These are phyloP conservation scores for Nemania serpens DNA, from an alignment of 2,329 filamentous ascomycete species.

Conservation along the genomic window DNA sequence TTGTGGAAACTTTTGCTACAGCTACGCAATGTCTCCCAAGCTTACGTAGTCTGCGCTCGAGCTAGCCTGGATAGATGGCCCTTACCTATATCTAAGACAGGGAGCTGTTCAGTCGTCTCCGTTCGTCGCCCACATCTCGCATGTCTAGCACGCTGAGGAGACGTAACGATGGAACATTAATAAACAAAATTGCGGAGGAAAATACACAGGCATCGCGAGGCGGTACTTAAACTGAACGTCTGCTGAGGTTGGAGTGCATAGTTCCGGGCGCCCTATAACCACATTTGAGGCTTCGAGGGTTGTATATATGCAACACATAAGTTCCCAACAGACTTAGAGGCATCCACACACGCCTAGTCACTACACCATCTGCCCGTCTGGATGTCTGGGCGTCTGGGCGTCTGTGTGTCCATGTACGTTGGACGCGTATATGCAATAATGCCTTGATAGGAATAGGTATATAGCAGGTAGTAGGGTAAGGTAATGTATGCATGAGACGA, in stretches of 20 bases:
- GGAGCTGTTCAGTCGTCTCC: too few species aligned
- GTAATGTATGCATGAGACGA: constrained; percentile 16
- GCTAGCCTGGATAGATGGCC: neutral
- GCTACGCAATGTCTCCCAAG: neutral
- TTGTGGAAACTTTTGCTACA: constrained; percentile 1
- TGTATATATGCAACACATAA: constrained; percentile 14
- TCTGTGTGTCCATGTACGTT: neutral
- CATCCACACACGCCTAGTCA: neutral
- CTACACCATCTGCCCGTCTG: neutral
- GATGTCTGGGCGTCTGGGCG: neutral
- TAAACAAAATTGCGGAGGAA: neutral
- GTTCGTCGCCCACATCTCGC: neutral
- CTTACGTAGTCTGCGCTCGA: constrained; percentile 9
- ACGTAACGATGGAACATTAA: neutral
- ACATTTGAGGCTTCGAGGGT: neutral
- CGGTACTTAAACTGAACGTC: neutral
- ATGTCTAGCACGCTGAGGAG: neutral
- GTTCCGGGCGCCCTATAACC: constrained; percentile 9
- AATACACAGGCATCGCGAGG: neutral
- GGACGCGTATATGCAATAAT: constrained; percentile 1
- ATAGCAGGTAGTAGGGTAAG: constrained; percentile 21
- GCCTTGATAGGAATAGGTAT: constrained; percentile 3
- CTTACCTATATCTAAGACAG: neutral
- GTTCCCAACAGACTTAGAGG: neutral
- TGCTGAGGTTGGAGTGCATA: constrained; percentile 16